phyloP scores from a whole-genome alignment of 495 filamentous ascomycete genomes.

The Platismatia glauca region DNA sequence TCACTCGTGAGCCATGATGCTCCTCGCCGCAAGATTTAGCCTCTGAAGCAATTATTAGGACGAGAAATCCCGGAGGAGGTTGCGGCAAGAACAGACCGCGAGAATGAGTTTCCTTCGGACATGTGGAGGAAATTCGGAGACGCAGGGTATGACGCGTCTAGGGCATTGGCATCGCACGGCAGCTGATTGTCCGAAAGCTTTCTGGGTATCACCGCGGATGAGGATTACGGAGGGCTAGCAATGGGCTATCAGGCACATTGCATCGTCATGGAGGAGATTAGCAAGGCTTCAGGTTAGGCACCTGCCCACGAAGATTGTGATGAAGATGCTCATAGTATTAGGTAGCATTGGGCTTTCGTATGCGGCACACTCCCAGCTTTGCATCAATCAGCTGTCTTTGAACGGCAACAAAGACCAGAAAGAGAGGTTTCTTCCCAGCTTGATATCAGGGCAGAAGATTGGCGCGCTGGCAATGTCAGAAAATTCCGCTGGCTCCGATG shows the following conservation, averaged over 20 bases:
- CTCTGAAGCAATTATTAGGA: conserved; percentile 25
- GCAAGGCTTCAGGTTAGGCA: conserved; percentile 51
- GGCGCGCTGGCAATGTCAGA: conserved; percentile 96
- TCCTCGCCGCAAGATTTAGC: not conserved
- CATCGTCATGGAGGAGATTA: conserved; percentile 87
- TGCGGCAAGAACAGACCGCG: conserved; percentile 64
- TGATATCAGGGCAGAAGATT: conserved; percentile 73
- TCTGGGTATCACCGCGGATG: conserved; percentile 88
- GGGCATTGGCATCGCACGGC: not conserved
- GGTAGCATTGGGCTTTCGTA: conserved; percentile 90
- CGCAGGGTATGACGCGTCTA: conserved; percentile 48
- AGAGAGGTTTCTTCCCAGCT: conserved; percentile 62
- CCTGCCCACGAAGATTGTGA: conserved; percentile 16
- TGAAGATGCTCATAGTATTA: conserved; percentile 30
- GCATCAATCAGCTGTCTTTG: conserved; percentile 90
- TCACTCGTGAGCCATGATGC: conserved; percentile 48
- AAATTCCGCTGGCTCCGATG: conserved; percentile 81
- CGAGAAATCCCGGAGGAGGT: conserved; percentile 69
- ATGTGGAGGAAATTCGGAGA: conserved; percentile 95
- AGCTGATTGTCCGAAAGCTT: conserved; percentile 42
- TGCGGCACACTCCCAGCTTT: conserved; percentile 92
- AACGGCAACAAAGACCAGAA: conserved; percentile 82
- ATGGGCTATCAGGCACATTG: conserved; percentile 98
- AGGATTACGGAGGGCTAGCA: conserved; percentile 80
- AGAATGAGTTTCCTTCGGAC: conserved; percentile 77